Evolutionary conservation across 2,329 filamentous ascomycete genomes (phyloP), one percentile per base, ranked within the genome.

Genomic region (Colletotrichum tofieldiae): DNA sequence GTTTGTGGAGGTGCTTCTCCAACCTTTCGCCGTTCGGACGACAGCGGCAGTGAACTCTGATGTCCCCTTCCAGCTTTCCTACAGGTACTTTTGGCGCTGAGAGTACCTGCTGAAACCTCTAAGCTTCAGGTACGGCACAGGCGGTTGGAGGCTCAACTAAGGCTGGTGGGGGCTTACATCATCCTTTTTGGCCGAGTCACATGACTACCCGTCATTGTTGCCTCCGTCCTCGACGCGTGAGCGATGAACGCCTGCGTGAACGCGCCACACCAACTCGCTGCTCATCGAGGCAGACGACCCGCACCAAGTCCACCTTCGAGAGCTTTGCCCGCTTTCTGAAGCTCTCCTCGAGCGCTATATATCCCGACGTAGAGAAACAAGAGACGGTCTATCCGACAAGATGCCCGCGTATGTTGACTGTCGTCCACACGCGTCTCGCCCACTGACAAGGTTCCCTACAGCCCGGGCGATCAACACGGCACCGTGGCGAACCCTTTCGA

Each of bases 401-500:
- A 86, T 86, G 84, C 84, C 84, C 82, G 84, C 84, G 84, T 86
- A 79, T 75, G 84, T 79, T 32, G 26, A 47, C 52, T 47, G n/a
- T 49, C 14, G 32, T 39, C 43, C 39, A 26, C 23, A 71, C 72
- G 71, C 74, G 74, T 71, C 67, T 64, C 62, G 75, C 78, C 73
- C 65, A 43, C 49, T 66, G 65, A 71, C 47, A 71, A 56, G 64
- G 49, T 75, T 68, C 62, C 23, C 37, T 75, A 58, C 80, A 94
- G 92, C 76, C 88, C 91, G 76, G 92, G 92, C 79, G 91, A 93
- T 78, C 92, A 94, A 81, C 90, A 92, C 82, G 80, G 80, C 65
- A 74, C 79, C 74, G 86, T 89, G 78, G 82, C 84, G 78, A 98
- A 98, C 79, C 95, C 95, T 9, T 99, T 96, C 82, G 92, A 94